Percentiles rank a stretch among this genome's conserved stretches.
Conservation (phyloP, 306 rosid genomes). For the Inga laurina region DNA sequence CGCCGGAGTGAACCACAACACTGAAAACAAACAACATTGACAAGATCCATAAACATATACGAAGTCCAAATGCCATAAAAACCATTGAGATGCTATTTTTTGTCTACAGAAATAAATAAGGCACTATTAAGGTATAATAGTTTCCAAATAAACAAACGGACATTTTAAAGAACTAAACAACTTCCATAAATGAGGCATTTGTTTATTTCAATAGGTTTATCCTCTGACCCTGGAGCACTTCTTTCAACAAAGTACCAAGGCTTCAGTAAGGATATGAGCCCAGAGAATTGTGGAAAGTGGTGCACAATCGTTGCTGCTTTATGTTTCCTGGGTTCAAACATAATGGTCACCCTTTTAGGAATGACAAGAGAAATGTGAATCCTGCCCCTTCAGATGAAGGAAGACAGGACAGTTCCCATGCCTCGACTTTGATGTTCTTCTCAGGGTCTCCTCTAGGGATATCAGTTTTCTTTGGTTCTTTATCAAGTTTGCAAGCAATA, state of each 20-base stretch:
- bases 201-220: neutral
- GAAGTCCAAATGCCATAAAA: neutral
- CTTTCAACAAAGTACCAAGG: neutral
- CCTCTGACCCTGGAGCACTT: neutral
- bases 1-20: constrained; percentile 95
- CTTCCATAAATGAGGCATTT: neutral
- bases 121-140: neutral
- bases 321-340: neutral
- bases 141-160: neutral
- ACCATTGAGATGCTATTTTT: neutral
- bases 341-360: neutral
- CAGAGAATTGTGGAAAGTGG: neutral
- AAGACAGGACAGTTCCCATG: neutral
- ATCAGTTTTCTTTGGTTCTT: neutral
- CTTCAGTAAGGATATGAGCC: neutral
- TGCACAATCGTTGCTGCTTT: neutral
- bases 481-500: neutral
- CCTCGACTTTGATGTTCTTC: neutral
- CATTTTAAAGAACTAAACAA: neutral
- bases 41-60: neutral
- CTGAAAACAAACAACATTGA: constrained; percentile 51
- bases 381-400: neutral
- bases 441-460: neutral
- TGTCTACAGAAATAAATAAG: neutral
- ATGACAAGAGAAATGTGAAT: neutral